Conservation (phyloP, 768 basidiomycete genomes). For the Boletus subcaerulescens region DNA sequence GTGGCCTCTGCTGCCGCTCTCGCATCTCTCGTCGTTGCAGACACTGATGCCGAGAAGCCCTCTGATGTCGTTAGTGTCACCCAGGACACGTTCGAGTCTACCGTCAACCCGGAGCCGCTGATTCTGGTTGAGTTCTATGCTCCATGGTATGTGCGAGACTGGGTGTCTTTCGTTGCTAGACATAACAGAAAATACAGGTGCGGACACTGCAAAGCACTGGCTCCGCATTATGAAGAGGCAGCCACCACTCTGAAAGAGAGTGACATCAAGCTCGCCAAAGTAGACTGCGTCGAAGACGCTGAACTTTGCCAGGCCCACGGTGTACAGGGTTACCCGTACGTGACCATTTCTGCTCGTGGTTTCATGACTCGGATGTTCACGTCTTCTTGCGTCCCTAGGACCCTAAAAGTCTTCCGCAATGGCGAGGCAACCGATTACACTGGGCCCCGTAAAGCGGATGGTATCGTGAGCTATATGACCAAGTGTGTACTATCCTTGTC, state of each 20-base stretch:
- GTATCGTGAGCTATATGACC: slow-evolving; percentile 94
- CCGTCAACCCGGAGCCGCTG: slow-evolving; percentile 63
- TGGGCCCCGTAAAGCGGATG: slow-evolving; percentile 92
- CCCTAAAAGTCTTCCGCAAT: slow-evolving; percentile 87
- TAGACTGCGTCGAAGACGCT: slow-evolving; percentile 93
- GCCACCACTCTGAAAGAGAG: slow-evolving; percentile 90
- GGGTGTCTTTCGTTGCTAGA: not conserved
- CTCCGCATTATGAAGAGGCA: slow-evolving; percentile 92
- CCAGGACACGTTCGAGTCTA: slow-evolving; percentile 60
- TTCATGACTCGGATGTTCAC: not conserved
- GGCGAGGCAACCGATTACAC: slow-evolving; percentile 78
- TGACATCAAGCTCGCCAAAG: slow-evolving; percentile 89
- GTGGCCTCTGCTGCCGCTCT: slow-evolving; percentile 53
- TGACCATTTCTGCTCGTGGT: slow-evolving; percentile 5
- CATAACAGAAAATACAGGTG: slow-evolving; percentile 51
- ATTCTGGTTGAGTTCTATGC: slow-evolving; percentile 96
- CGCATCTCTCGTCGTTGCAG: slow-evolving; percentile 52
- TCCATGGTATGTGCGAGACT: slow-evolving; percentile 55
- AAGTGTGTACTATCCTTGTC: slow-evolving; percentile 55
- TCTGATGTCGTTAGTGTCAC: slow-evolving; percentile 86
- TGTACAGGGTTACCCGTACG: slow-evolving; percentile 93
- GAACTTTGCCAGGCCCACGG: slow-evolving; percentile 89
- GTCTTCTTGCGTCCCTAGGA: slow-evolving; percentile 34
- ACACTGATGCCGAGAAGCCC: slow-evolving; percentile 31
- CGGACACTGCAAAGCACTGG: slow-evolving; percentile 94